Base-by-base conservation (phyloP, 495 filamentous ascomycete genomes). In the Emericellopsis terricola region DNA sequence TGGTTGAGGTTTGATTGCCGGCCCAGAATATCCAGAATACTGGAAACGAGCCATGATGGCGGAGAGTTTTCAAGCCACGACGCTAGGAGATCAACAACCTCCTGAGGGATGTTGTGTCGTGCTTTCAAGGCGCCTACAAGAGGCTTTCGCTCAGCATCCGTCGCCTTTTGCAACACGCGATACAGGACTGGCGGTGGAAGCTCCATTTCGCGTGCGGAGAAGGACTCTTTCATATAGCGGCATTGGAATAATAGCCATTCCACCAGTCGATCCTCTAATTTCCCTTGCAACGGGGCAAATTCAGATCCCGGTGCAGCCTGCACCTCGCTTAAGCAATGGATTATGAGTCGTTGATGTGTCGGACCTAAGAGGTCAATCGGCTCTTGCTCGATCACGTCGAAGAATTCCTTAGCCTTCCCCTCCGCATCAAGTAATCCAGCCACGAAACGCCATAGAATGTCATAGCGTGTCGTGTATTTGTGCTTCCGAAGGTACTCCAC, bases 401-500 rank as follows among this genome's bases (percentile, higher is more conserved):
- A 54, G 43, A 60, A 60, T 16, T 19, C 14, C n/a, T n/a, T n/a
- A 38, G n/a, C 31, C 17, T 38, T 21, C 6, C 15, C 18, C 21
- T 34, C 35, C 15, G 34, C 36, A 14, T 46, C 30, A 41, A 64
- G 47, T 19, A 60, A 44, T 24, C 60, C 60, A 14, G 52, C 39
- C 23, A 57, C 55, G 47, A 64, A 64, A 20, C 57, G 52, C 57
- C 57, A 64, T 15, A 60, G 40, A 15, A 60, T 43, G 44, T 57
- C 52, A 44, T 57, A 61, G 32, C 49, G 52, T 16, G 36, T 26
- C 21, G 31, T 49, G 38, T 61, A 64, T 48, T 64, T 64, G 26
- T 57, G 21, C 28, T 45, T 19, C 28, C 36, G 40, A 36, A 62
- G 43, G 44, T 55, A 60, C 13, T 39, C 33, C 24, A 27, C 34